Base-by-base conservation (phyloP, 2,329 filamentous ascomycete genomes). In the Sporothrix sp. region DNA sequence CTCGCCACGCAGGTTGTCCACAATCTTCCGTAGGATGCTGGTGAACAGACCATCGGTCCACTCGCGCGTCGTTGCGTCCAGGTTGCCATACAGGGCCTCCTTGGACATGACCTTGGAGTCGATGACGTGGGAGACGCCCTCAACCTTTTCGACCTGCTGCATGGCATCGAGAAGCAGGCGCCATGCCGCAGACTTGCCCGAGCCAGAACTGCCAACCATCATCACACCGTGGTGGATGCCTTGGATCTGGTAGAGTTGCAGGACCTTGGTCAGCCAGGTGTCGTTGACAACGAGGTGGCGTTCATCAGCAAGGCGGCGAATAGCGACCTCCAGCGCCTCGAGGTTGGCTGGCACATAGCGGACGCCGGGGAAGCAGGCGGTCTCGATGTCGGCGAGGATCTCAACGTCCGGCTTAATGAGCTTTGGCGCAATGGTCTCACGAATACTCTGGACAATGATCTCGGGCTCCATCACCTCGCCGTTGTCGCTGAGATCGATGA, bases 61-160 rank as follows among this genome's bases (percentile, higher is more conserved):
- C 68, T 99, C 93, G 60, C 93, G 82, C 2, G 93, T 99, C 2
- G 93, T 99, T 52, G 87, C 90, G 66, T 99, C 93, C 44, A 99
- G 76, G 60, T 83, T 96, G 63, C 93, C 93, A 62, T 98, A 99
- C 4, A 99, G 74, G 21, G 87, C 87, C 69, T 99, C 93, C 69
- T 99, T 99, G 48, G 90, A 95, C 93, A 99, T 98, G 66, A 98
- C 94, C 71, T 99, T 99, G 36, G 91, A 94, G 66, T 99, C 93
- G 59, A 99, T 98, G 51, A 98, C 87, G 63, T 99, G 93, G 58
- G 82, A 95, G 40, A 98, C 87, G 28, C 94, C 93, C 66, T 99
- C 94, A 7, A 94, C 76, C 21, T 84, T 84, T 65, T 98, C 93
- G 13, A 95, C 87, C 60, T 85, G 82, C 61, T 97, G 91, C 52